These are phyloP conservation scores for Fistulifera pelliculosa DNA, from an alignment of 108 stramenopile species.

Conservation along the genomic window DNA sequence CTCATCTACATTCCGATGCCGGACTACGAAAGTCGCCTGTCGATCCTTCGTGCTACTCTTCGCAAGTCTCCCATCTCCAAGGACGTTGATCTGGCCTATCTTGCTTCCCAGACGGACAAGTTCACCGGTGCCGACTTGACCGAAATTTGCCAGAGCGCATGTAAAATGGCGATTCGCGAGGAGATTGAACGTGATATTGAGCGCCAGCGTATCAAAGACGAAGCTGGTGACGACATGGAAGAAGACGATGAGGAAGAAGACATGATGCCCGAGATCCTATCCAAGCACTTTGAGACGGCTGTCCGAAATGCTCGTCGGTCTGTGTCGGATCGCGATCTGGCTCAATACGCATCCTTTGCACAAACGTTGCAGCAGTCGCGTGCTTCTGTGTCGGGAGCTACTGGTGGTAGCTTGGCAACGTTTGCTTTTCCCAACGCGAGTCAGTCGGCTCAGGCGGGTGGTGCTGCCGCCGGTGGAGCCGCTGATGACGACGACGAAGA, in stretches of 20 bases:
- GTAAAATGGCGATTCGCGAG: slow-evolving; percentile 98
- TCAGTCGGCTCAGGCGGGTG: slow-evolving; percentile 23
- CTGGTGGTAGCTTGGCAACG: slow-evolving; percentile 79
- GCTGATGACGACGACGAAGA: slow-evolving; percentile 92
- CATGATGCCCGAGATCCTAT: slow-evolving; percentile 93
- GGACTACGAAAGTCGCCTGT: slow-evolving; percentile 93
- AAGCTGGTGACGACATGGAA: slow-evolving; percentile 76
- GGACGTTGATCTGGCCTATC: slow-evolving; percentile 95
- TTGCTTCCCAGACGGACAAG: slow-evolving; percentile 97
- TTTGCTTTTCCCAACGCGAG: slow-evolving; percentile 83
- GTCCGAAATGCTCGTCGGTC: slow-evolving; percentile 96
- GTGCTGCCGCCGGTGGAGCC: slow-evolving; percentile 27
- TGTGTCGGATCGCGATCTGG: slow-evolving; percentile 94
- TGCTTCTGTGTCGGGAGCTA: slow-evolving; percentile 79
- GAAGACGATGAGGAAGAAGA: slow-evolving; percentile 92
- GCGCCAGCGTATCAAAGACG: slow-evolving; percentile 86
- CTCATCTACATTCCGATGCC: slow-evolving; percentile 99
- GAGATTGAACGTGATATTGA: slow-evolving; percentile 97
- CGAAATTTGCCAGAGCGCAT: slow-evolving; percentile 99
- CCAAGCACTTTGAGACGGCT: slow-evolving; percentile 95
- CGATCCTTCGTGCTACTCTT: slow-evolving; percentile 94
- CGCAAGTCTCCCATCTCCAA: slow-evolving; percentile 96
- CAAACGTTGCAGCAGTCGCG: slow-evolving; percentile 91
- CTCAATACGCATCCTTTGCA: slow-evolving; percentile 99
- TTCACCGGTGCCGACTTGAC: slow-evolving; percentile 99